phyloP scores from a whole-genome alignment of 2,329 filamentous ascomycete genomes.

The Helotiales sp. region DNA sequence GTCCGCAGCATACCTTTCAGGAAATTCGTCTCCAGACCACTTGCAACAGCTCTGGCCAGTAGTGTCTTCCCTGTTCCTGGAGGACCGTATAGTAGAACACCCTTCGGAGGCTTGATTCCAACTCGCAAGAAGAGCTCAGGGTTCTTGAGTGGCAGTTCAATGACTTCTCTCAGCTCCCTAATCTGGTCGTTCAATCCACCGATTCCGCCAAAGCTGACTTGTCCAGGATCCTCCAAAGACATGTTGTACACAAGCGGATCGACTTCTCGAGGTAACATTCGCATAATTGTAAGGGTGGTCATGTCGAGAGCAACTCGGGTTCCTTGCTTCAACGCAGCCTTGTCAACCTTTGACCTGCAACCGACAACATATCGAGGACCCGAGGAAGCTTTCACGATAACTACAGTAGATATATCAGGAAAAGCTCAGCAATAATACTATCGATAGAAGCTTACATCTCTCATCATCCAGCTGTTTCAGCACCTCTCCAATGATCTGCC shows the following conservation, averaged over 20 bases:
- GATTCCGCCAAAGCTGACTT: conserved; percentile 97
- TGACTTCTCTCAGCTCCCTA: conserved; percentile 93
- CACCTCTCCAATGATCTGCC: conserved; percentile 98
- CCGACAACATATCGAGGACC: conserved; percentile 97
- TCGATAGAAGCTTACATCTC: conserved; percentile 68
- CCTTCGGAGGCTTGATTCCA: conserved; percentile 98
- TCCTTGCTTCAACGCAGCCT: conserved; percentile 94
- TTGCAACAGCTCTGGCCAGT: conserved; percentile 90
- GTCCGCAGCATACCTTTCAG: conserved; percentile 70
- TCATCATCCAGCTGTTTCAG: conserved; percentile 98
- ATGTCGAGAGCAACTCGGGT: conserved; percentile 97
- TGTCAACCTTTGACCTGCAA: conserved; percentile 98
- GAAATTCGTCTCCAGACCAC: conserved; percentile 97
- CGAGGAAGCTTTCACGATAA: conserved; percentile 97
- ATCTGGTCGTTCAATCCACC: conserved; percentile 98
- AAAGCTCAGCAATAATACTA: not conserved
- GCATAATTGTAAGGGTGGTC: conserved; percentile 99
- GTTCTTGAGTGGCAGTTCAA: conserved; percentile 97
- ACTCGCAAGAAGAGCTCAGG: conserved; percentile 95
- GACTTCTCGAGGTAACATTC: conserved; percentile 97
- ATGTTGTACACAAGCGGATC: conserved; percentile 99
- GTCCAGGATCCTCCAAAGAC: conserved; percentile 96
- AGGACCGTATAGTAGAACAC: conserved; percentile 92
- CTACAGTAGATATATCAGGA: conserved; percentile 46
- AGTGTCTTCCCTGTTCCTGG: conserved; percentile 97